Evolutionary conservation across 495 filamentous ascomycete genomes (phyloP).

Genomic region (Lasiosphaeria hispida): DNA sequence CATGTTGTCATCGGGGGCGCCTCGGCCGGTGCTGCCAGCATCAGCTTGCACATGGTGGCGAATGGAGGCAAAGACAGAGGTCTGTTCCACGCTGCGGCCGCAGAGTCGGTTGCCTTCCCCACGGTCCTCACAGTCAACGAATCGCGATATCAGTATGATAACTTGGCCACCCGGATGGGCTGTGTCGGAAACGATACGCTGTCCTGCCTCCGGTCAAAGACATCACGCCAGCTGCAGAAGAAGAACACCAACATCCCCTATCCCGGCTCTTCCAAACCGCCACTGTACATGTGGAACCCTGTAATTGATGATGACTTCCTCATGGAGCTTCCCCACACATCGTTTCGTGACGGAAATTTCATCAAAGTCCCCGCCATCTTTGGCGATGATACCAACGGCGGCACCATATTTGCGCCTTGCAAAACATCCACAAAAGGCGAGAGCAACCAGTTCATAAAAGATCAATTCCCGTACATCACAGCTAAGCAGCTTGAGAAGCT

Average conservation of each 20-base stretch:
- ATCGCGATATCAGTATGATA: constrained; percentile 64
- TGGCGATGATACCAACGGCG: constrained; percentile 71
- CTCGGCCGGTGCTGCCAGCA: constrained; percentile 62
- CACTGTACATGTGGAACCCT: constrained; percentile 52
- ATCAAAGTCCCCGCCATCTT: constrained; percentile 68
- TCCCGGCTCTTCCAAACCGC: constrained; percentile 43
- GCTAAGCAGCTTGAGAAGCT: constrained; percentile 52
- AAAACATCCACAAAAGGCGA: constrained; percentile 42
- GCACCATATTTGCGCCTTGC: constrained; percentile 59
- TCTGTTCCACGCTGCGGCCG: constrained; percentile 62
- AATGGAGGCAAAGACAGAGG: constrained; percentile 36
- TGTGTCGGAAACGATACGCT: constrained; percentile 52
- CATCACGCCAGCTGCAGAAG: constrained; percentile 48
- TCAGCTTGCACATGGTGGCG: constrained; percentile 62
- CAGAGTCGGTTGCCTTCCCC: constrained; percentile 65
- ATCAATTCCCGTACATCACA: constrained; percentile 62
- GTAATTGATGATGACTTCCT: constrained; percentile 61
- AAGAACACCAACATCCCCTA: constrained; percentile 54
- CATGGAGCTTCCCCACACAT: constrained; percentile 56
- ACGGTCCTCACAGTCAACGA: constrained; percentile 56
- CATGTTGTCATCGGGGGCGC: constrained; percentile 67
- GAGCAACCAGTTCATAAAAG: constrained; percentile 56
- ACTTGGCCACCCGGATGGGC: constrained; percentile 54
- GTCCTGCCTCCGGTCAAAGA: constrained; percentile 55
- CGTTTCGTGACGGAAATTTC: constrained; percentile 59